Base-by-base conservation (phyloP, 257 asterid genomes). In the Marsdenia floribunda region DNA sequence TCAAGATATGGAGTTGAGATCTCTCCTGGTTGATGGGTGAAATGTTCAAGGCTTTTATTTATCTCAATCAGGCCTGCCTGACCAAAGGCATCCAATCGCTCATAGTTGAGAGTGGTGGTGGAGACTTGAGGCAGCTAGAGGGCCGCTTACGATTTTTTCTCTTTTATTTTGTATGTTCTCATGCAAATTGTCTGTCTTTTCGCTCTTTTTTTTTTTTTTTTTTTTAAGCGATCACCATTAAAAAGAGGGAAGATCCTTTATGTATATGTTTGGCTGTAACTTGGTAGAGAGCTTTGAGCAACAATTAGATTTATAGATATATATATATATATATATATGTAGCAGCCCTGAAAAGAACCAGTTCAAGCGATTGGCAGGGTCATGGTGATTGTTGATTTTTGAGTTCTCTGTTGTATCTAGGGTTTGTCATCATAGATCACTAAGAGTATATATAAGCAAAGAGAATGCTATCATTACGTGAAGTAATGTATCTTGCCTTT, bases 221-320 rank as follows among this genome's bases (percentile, higher is more conserved):
- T 40, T 44, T 40, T 29, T 24, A 61, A 72, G 44, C 16, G 69
- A 66, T 67, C 54, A 33, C 75, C 65, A 68, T 47, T 75, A 81
- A 67, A 72, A 79, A 55, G 76, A 55, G 76, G 77, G 76, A 76
- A 72, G 80, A 71, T 49, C 77, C 80, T 77, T 84, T 71, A 59
- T 88, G 93, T 88, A 88, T 82, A 86, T 86, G 85, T 83, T 77
- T 84, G 82, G 88, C 82, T 80, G 80, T 57, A 68, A 76, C 72
- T 67, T 79, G 78, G 73, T 74, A 71, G 85, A 74, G 76, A 73
- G 77, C 70, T 73, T 80, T 77, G 81, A 78, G 79, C 81, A 73
- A 79, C 66, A 70, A 75, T 73, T 76, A 78, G 81, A 79, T 83
- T 77, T 80, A 85, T 57, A 80, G 55, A 73, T 77, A 40, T 40